These are phyloP conservation scores for Phoma herbarum DNA, from an alignment of 2,329 filamentous ascomycete species.

Conservation along the genomic window DNA sequence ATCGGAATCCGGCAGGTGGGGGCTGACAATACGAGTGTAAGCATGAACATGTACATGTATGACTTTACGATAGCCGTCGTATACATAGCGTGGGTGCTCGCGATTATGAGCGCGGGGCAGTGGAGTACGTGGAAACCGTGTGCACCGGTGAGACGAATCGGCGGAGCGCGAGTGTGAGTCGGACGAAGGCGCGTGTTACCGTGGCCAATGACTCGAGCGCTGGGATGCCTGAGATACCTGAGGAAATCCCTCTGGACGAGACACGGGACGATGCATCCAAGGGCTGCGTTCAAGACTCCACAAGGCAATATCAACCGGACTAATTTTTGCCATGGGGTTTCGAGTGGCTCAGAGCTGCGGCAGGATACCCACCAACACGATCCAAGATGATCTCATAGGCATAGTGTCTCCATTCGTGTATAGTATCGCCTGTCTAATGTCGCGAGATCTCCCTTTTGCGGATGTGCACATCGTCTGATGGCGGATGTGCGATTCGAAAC, in stretches of 20 bases:
- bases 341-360: neutral
- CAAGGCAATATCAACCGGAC: slow-evolving; percentile 2
- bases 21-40: slow-evolving; percentile 16
- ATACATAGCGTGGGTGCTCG: neutral
- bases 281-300: neutral
- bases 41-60: slow-evolving; percentile 2
- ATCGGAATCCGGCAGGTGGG: slow-evolving; percentile 20
- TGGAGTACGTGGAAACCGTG: neutral
- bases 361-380: slow-evolving; percentile 2
- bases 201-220: slow-evolving; percentile 6
- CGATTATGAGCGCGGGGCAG: neutral
- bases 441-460: slow-evolving; percentile 5
- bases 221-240: slow-evolving; percentile 9
- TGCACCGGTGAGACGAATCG: neutral
- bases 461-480: neutral
- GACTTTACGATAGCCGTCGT: neutral
- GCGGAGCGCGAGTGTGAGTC: neutral
- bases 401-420: neutral
- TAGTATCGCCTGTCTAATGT: neutral
- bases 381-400: neutral
- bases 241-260: slow-evolving; percentile 7
- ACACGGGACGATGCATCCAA: slow-evolving; percentile 7
- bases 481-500: neutral
- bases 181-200: neutral
- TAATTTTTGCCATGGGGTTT: neutral